Evolutionary conservation across 2,329 filamentous ascomycete species (phyloP).

Genomic region (Ophiosphaerella narmari): DNA sequence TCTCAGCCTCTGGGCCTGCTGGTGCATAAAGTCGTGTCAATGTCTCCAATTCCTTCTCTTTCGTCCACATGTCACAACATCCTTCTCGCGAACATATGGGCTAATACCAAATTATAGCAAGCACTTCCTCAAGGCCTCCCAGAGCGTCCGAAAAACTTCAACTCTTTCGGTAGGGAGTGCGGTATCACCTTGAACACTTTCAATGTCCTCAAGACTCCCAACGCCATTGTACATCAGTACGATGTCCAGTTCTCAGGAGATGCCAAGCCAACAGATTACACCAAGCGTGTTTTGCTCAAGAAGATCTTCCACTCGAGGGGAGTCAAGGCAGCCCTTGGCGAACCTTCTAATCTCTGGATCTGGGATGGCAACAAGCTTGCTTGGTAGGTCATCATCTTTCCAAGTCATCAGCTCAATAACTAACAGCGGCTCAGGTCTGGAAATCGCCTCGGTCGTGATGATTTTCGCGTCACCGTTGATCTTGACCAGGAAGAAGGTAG

Average conservation of each 20-base stretch:
- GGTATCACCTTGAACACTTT: conserved; percentile 72
- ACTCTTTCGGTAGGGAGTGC: conserved; percentile 45
- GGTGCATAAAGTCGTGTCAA: too few relatives aligned
- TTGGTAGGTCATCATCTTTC: conserved; percentile 62
- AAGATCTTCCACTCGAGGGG: conserved; percentile 74
- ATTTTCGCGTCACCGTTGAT: conserved; percentile 63
- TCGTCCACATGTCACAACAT: not conserved
- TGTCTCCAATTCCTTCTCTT: conserved; percentile 12
- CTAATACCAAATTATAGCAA: conserved; percentile 29
- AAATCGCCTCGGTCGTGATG: conserved; percentile 29
- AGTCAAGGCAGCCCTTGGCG: conserved; percentile 61
- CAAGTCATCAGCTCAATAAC: not conserved
- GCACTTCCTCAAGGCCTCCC: conserved; percentile 32
- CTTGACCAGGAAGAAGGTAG: conserved; percentile 67
- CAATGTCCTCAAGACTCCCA: conserved; percentile 65
- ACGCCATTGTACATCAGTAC: conserved; percentile 75
- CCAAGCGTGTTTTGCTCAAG: conserved; percentile 68
- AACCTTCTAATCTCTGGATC: conserved; percentile 61
- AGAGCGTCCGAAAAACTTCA: conserved; percentile 44
- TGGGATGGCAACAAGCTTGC: conserved; percentile 85
- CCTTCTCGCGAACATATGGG: conserved; percentile 26
- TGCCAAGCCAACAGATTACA: conserved; percentile 52
- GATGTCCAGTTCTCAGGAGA: conserved; percentile 71
- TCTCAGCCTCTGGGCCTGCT: too few relatives aligned
- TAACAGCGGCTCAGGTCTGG: conserved; percentile 28